Evolutionary conservation across 768 basidiomycete species (phyloP).

Genomic region (Dacryopinax spathularia): DNA sequence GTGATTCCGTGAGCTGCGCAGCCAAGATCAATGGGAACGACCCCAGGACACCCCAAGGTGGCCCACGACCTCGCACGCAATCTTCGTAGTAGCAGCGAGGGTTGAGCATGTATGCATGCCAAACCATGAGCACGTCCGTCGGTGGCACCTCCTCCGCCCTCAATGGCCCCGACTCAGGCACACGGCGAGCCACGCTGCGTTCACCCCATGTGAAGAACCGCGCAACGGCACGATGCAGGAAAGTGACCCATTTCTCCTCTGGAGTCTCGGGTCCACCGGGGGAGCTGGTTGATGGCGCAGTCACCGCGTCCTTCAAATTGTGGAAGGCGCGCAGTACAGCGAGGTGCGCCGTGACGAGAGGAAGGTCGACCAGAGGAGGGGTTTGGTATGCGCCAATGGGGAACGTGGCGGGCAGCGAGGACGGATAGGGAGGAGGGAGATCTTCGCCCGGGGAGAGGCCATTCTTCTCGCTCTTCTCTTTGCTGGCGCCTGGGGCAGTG

Average conservation of each 20-base stretch:
- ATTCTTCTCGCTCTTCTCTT: background rate
- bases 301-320: constrained; percentile 4
- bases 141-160: constrained; percentile 1
- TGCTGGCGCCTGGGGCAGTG: background rate
- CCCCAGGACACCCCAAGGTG: background rate
- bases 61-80: background rate
- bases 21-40: background rate
- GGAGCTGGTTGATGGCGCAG: background rate
- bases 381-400: background rate
- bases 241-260: constrained; percentile 5
- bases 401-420: background rate
- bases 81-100: background rate
- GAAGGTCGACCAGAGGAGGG: constrained; percentile 7
- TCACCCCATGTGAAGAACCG: constrained; percentile 8
- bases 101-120: constrained; percentile 14
- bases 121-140: constrained; percentile 15
- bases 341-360: constrained; percentile 9
- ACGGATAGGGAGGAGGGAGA: background rate
- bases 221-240: constrained; percentile 7
- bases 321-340: constrained; percentile 11
- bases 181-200: background rate
- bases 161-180: background rate
- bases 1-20: background rate
- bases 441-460: too few relatives aligned
- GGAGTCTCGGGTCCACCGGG: background rate